These are phyloP conservation scores for Sphagnum contortum DNA, from an alignment of 225 moss, liverwort and hornwort species.

Conservation along the genomic window DNA sequence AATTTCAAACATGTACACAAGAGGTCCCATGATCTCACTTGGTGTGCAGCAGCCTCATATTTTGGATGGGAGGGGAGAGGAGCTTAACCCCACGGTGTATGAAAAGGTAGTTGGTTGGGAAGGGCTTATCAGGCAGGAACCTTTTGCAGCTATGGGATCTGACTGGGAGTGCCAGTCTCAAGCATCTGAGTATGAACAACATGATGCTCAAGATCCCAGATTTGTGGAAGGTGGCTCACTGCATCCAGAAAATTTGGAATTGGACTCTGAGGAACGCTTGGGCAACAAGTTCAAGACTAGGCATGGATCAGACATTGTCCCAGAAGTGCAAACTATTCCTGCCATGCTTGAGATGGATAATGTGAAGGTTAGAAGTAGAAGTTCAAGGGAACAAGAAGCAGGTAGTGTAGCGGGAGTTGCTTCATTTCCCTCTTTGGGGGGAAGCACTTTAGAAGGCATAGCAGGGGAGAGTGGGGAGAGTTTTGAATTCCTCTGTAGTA, in stretches of 20 bases:
- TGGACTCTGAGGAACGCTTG: conserved; percentile 43
- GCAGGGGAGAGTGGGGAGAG: conserved; percentile 24
- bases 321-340: conserved; percentile 39
- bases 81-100: conserved; percentile 31
- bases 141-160: conserved; percentile 40
- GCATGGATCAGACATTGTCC: conserved; percentile 37
- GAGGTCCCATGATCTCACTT: not conserved
- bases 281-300: conserved; percentile 43
- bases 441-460: too few relatives aligned
- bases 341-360: conserved; percentile 39
- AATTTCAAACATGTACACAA: conserved; percentile 5
- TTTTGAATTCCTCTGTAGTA: conserved; percentile 14
- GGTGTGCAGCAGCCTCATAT: not conserved
- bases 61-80: conserved; percentile 21
- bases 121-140: conserved; percentile 41
- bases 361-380: not conserved
- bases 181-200: conserved; percentile 27
- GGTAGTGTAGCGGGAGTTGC: too few relatives aligned
- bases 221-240: conserved; percentile 26
- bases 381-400: too few relatives aligned
- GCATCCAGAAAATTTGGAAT: conserved; percentile 31
- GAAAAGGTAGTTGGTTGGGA: conserved; percentile 54
- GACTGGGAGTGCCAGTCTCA: conserved; percentile 57
- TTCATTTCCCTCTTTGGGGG: too few relatives aligned
- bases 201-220: conserved; percentile 12